Conservation (phyloP, 169 alveolate species). For the Besnoitia besnoiti region DNA sequence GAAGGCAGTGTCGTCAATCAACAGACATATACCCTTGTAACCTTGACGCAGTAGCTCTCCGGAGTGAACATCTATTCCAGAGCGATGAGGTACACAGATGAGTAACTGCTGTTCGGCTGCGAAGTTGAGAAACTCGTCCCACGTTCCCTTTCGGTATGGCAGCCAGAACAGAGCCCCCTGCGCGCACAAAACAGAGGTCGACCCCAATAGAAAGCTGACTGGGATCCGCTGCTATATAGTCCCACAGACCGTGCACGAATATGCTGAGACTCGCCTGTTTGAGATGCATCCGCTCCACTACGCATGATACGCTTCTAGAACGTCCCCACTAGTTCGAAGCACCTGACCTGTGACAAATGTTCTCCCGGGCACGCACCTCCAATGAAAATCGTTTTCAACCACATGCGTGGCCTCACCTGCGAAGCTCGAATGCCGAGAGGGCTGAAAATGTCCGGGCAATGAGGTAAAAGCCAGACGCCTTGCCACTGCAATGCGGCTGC, state of each 20-base stretch:
- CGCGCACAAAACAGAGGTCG: too few relatives aligned
- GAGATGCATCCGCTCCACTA: too few relatives aligned
- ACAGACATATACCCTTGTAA: constrained; percentile 51
- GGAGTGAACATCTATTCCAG: constrained; percentile 25
- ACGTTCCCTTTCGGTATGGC: constrained; percentile 56
- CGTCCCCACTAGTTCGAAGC: too few relatives aligned
- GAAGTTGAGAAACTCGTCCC: constrained; percentile 48
- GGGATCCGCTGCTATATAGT: too few relatives aligned
- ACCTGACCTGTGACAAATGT: too few relatives aligned
- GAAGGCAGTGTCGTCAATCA: constrained; percentile 35
- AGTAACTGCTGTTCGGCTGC: constrained; percentile 11
- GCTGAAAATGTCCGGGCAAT: constrained; percentile 62
- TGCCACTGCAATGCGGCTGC: constrained; percentile 71
- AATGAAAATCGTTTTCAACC: too few relatives aligned
- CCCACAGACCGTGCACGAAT: too few relatives aligned
- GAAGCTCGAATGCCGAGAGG: constrained; percentile 65
- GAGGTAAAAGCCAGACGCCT: constrained; percentile 65
- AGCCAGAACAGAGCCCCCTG: constrained; percentile 68
- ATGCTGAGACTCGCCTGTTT: too few relatives aligned
- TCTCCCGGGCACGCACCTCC: too few relatives aligned
- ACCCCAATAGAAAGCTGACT: too few relatives aligned
- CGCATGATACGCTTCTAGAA: too few relatives aligned
- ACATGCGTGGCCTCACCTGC: constrained; percentile 47
- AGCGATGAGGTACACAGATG: constrained; percentile 60
- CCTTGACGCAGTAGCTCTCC: not conserved